phyloP scores from a whole-genome alignment of 805 yeast genomes.

The Lachancea sp. region DNA sequence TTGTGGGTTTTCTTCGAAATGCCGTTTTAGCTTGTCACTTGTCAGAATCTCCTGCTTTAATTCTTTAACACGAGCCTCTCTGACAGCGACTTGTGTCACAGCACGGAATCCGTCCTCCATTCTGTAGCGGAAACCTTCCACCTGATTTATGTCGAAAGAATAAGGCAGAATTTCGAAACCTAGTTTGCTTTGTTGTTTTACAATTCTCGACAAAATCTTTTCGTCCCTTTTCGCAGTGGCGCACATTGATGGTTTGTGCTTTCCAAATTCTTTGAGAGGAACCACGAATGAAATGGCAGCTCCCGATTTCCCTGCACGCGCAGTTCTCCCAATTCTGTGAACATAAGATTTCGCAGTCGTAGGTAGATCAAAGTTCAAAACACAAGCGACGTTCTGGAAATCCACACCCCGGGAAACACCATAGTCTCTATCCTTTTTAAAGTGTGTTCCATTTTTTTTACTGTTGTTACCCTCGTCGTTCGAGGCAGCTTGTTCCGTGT shows the following conservation, averaged over 20 bases:
- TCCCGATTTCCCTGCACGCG: constrained; percentile 94
- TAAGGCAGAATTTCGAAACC: constrained; percentile 81
- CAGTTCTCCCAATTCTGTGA: constrained; percentile 95
- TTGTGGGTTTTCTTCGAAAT: constrained; percentile 95
- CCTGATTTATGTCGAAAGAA: constrained; percentile 83
- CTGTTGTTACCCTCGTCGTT: constrained; percentile 16
- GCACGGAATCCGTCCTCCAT: constrained; percentile 96
- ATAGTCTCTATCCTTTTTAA: constrained; percentile 62
- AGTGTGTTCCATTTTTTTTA: constrained; percentile 23
- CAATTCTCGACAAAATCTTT: constrained; percentile 68
- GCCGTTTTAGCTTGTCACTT: constrained; percentile 85
- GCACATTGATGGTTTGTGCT: constrained; percentile 74
- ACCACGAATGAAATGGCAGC: constrained; percentile 91
- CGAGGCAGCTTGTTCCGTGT: constrained; percentile 7
- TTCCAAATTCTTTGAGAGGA: constrained; percentile 75
- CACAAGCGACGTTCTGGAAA: constrained; percentile 93
- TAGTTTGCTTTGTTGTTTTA: constrained; percentile 64
- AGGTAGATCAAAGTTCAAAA: constrained; percentile 90
- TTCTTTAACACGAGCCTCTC: constrained; percentile 91
- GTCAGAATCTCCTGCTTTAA: constrained; percentile 79
- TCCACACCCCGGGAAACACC: constrained; percentile 97
- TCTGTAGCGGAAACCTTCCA: constrained; percentile 93
- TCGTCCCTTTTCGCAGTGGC: constrained; percentile 76
- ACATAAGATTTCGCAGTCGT: constrained; percentile 81
- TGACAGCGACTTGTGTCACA: constrained; percentile 78